phyloP scores from a whole-genome alignment of 495 filamentous ascomycete genomes.

The Hypoxylon perforatum region DNA sequence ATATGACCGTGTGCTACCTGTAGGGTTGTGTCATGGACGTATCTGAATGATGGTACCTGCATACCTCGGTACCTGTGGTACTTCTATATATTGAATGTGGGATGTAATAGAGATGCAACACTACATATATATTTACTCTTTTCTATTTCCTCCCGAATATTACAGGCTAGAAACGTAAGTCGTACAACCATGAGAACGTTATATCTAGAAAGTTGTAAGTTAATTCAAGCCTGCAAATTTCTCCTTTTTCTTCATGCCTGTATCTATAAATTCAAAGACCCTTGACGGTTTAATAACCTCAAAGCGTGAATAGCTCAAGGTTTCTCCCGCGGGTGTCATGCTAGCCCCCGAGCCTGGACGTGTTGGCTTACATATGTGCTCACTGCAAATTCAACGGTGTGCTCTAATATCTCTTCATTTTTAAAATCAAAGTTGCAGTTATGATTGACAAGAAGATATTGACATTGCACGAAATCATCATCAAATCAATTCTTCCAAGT shows the following conservation, averaged over 20 bases:
- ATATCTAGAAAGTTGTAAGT: too few species aligned
- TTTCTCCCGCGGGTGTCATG: constrained; percentile 31
- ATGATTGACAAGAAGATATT: too few species aligned
- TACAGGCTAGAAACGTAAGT: too few species aligned
- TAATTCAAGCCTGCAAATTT: too few species aligned
- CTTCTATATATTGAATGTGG: constrained; percentile 4
- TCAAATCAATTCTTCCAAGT: constrained; percentile 18
- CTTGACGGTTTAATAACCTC: constrained; percentile 24
- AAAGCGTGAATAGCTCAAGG: constrained; percentile 19
- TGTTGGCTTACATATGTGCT: neutral
- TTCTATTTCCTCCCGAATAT: too few species aligned
- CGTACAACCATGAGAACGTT: too few species aligned
- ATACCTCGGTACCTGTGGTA: constrained; percentile 3
- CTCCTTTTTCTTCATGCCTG: too few species aligned
- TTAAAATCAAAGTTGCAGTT: too few species aligned
- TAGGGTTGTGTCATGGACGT: constrained; percentile 26
- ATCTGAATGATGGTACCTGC: constrained; percentile 28
- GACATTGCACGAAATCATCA: constrained; percentile 15
- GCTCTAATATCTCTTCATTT: too few species aligned
- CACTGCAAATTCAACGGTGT: too few species aligned
- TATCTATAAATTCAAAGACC: neutral
- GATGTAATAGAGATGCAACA: constrained; percentile 11
- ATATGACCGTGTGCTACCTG: constrained; percentile 6
- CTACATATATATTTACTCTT: neutral
- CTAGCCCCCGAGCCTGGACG: neutral